Percentiles rank a stretch among this genome's conserved stretches.
These are phyloP conservation scores for Nepenthes gracilis DNA, from an alignment of 148 eudicot genomes.

Conservation along the genomic window DNA sequence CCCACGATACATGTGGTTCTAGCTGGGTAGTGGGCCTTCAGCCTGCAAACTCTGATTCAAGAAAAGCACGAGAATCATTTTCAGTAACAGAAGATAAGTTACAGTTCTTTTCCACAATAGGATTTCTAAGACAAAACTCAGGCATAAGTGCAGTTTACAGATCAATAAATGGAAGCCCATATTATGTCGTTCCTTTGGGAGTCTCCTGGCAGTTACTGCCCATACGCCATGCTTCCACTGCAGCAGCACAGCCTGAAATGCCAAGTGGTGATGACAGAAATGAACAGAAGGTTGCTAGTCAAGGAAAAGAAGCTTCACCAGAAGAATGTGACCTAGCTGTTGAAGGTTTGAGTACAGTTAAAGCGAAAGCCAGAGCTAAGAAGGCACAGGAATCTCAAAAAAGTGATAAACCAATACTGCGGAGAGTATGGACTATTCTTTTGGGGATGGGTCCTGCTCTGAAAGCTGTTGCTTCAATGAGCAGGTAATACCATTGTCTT, in stretches of 20 bases:
- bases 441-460: constrained; percentile 79
- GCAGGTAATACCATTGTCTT: constrained; percentile 34
- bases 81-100: constrained; percentile 18
- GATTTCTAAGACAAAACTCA: constrained; percentile 16
- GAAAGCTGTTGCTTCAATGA: constrained; percentile 68
- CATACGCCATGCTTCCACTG: constrained; percentile 32
- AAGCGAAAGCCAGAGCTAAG: constrained; percentile 78
- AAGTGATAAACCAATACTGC: constrained; percentile 27
- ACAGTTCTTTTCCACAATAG: constrained; percentile 15
- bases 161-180: constrained; percentile 13
- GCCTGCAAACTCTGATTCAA: constrained; percentile 14
- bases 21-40: constrained; percentile 14
- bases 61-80: constrained; percentile 20
- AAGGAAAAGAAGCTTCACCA: constrained; percentile 65
- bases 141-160: constrained; percentile 16
- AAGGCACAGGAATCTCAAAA: constrained; percentile 53
- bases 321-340: constrained; percentile 89
- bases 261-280: constrained; percentile 18
- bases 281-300: constrained; percentile 31
- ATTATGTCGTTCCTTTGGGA: constrained; percentile 26
- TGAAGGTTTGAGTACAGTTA: constrained; percentile 56
- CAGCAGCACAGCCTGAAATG: constrained; percentile 40
- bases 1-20: constrained; percentile 18
- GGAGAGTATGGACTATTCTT: constrained; percentile 49
- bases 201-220: constrained; percentile 18